Conservation (phyloP, 768 basidiomycete species). For the Kwoniella shandongensis region DNA sequence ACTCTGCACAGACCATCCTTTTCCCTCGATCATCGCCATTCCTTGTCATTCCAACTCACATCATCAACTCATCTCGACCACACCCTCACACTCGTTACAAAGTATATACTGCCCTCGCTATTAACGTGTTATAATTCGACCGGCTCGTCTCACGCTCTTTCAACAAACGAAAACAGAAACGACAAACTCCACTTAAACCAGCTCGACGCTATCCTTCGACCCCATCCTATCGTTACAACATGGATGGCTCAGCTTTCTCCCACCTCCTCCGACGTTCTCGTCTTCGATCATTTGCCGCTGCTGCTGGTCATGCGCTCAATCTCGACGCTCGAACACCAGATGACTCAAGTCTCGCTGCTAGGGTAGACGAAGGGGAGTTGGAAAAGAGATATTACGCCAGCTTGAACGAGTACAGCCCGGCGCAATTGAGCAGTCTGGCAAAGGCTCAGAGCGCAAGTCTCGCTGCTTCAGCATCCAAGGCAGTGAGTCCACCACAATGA, state of each 20-base stretch:
- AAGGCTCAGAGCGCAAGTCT: constrained; percentile 3
- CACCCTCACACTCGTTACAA: constrained; percentile 13
- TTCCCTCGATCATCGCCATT: constrained; percentile 3
- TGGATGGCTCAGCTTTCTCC: constrained; percentile 10
- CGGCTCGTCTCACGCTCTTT: constrained; percentile 7
- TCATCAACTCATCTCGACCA: background rate
- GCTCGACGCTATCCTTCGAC: background rate
- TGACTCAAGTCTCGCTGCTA: background rate
- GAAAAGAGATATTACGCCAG: constrained; percentile 12
- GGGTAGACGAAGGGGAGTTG: background rate
- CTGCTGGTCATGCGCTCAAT: constrained; percentile 7
- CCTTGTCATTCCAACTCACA: background rate
- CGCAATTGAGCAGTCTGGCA: constrained; percentile 2
- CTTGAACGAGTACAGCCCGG: constrained; percentile 11
- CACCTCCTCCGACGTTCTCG: constrained; percentile 21
- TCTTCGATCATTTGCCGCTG: constrained; percentile 17
- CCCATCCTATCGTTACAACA: background rate
- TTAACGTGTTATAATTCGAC: constrained; percentile 14
- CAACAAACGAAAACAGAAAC: too few relatives aligned
- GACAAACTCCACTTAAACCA: too few relatives aligned
- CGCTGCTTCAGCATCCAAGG: constrained; percentile 1
- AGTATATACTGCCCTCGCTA: background rate
- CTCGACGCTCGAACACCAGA: constrained; percentile 9
- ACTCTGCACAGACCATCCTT: background rate
- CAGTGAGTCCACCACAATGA: constrained; percentile 2